A percentile compares a stretch with the other conserved stretches of the same genome.
These are phyloP conservation scores for Solanum etuberosum DNA, from an alignment of 257 asterid genomes.

Conservation along the genomic window DNA sequence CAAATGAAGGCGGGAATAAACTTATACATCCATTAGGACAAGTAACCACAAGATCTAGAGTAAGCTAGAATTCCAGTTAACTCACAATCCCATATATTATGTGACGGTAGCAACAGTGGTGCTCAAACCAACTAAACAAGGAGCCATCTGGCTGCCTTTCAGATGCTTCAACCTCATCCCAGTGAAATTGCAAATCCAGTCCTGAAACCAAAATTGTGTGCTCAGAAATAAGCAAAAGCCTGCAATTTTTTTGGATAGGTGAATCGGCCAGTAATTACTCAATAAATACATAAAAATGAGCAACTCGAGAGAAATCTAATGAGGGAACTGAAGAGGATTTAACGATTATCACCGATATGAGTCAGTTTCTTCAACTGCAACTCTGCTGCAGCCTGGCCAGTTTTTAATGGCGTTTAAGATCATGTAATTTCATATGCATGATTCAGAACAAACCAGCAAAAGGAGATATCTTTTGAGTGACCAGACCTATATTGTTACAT, in stretches of 20 bases:
- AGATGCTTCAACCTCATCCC: conserved; percentile 80
- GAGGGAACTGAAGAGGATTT: no score
- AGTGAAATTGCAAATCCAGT: conserved; percentile 73
- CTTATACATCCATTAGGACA: neutral
- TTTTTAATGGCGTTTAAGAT: no score
- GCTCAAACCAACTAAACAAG: conserved; percentile 92
- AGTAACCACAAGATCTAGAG: neutral
- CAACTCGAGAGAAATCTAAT: no score
- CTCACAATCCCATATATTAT: conserved; percentile 68
- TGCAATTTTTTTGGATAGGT: neutral
- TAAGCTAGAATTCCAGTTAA: neutral
- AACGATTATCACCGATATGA: no score
- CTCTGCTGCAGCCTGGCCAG: no score
- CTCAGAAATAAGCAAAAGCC: neutral
- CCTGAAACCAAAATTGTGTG: conserved; percentile 30
- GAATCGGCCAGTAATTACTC: neutral
- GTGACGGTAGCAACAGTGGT: conserved; percentile 67
- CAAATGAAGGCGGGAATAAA: neutral
- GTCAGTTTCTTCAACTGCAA: no score
- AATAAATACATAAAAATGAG: neutral
- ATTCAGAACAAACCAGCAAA: no score
- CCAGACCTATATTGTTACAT: no score
- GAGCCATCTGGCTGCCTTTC: conserved; percentile 86
- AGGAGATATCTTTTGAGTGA: no score
- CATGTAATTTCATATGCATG: no score